Evolutionary conservation across 73 alveolate genomes (phyloP).

Genomic region (Paramecium pentaurelia): DNA sequence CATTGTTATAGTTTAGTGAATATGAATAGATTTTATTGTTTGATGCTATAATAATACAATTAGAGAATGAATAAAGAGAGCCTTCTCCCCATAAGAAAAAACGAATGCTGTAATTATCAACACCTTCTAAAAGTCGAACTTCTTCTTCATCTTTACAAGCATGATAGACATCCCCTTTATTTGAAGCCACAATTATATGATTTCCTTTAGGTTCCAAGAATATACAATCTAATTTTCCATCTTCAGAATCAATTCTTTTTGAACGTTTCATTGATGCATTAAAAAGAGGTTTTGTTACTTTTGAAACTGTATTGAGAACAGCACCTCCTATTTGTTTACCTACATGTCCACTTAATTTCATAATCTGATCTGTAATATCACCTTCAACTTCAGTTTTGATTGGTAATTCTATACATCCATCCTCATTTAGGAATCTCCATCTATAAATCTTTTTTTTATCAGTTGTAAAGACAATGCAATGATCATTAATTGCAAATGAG

Average conservation of each 20-base stretch:
- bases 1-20: not conserved
- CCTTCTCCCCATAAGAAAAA: not conserved
- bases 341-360: slow-evolving; percentile 21
- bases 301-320: not conserved
- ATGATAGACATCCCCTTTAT: not conserved
- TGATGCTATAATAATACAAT: not conserved
- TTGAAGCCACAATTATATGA: not conserved
- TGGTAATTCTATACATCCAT: not conserved
- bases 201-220: slow-evolving; percentile 22
- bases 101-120: not conserved
- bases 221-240: not conserved
- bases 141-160: not conserved
- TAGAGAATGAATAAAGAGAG: not conserved
- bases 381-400: not conserved
- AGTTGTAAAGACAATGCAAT: not conserved
- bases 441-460: not conserved
- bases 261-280: not conserved
- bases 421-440: not conserved
- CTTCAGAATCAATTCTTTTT: not conserved
- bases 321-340: not conserved
- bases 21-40: not conserved
- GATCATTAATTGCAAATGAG: not conserved
- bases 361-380: not conserved
- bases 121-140: not conserved
- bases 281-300: not conserved